Conservation (phyloP, 805 yeast species). For the Starmerella potacharoeniae region DNA sequence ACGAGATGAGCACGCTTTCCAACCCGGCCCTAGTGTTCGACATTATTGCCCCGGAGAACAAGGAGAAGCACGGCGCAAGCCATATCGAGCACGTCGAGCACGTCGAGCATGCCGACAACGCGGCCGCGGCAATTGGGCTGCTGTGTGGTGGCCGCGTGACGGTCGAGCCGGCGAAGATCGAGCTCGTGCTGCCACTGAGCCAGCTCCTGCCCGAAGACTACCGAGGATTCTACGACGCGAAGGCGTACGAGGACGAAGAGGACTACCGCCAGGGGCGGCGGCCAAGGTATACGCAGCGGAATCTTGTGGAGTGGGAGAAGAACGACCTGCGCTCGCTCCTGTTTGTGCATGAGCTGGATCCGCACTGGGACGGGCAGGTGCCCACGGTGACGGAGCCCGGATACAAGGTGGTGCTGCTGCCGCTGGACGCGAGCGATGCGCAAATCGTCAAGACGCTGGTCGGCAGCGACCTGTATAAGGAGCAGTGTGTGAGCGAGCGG, state of each 20-base stretch:
- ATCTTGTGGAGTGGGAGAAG: background rate
- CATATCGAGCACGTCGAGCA: background rate
- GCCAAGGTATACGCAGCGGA: background rate
- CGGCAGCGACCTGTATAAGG: background rate
- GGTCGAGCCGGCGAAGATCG: too few species aligned
- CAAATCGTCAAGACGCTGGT: background rate
- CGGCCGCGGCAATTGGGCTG: background rate
- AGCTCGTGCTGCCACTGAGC: background rate
- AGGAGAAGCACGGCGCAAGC: background rate
- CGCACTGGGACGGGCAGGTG: background rate
- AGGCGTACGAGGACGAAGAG: background rate
- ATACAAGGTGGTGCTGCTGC: background rate
- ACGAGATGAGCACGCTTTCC: background rate
- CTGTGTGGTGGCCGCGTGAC: background rate
- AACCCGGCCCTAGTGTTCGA: background rate
- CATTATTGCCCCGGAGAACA: background rate
- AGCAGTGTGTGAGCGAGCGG: background rate
- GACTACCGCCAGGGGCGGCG: background rate
- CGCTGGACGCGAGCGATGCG: background rate
- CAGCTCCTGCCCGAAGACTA: background rate
- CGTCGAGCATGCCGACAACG: background rate
- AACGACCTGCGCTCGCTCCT: slow-evolving; percentile 1
- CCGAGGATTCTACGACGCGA: background rate
- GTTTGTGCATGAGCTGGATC: background rate
- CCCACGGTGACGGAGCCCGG: background rate